Percentiles rank a stretch among this genome's conserved stretches.
Conservation (phyloP, 495 filamentous ascomycete genomes). For the Penicillium cosmopolitanum region DNA sequence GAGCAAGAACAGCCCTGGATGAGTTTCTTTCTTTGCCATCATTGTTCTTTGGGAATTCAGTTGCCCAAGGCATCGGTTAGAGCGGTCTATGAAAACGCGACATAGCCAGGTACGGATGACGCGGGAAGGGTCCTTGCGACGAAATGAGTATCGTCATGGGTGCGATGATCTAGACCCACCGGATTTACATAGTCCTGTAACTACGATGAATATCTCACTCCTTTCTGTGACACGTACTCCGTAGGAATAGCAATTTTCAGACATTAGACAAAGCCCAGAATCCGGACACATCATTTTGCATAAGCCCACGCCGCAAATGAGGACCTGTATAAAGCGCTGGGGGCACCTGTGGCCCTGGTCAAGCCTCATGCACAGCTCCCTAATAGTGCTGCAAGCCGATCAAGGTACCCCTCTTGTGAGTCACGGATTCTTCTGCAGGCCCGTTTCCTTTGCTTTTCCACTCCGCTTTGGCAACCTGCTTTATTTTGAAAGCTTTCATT, state of each 20-base stretch:
- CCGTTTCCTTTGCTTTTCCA: background rate
- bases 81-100: constrained; percentile 10
- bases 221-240: background rate
- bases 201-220: constrained; percentile 24
- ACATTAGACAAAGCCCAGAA: background rate
- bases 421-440: constrained; percentile 5
- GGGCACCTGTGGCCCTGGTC: background rate
- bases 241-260: background rate
- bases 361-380: constrained; percentile 6
- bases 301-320: background rate
- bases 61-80: background rate
- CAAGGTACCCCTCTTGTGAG: constrained; percentile 6
- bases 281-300: constrained; percentile 20
- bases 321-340: constrained; percentile 15
- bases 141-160: constrained; percentile 37
- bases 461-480: no score
- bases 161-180: constrained; percentile 36
- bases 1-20: constrained; percentile 11
- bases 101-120: constrained; percentile 29
- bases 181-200: constrained; percentile 2
- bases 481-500: no score
- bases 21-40: constrained; percentile 9
- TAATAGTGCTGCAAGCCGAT: constrained; percentile 13
- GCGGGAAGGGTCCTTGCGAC: constrained; percentile 24
- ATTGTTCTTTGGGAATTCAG: background rate